Evolutionary conservation across 1,284 basidiomycete genomes (phyloP), one percentile per base, ranked within the genome.

Genomic region (Rugiboletus extremiorientalis): DNA sequence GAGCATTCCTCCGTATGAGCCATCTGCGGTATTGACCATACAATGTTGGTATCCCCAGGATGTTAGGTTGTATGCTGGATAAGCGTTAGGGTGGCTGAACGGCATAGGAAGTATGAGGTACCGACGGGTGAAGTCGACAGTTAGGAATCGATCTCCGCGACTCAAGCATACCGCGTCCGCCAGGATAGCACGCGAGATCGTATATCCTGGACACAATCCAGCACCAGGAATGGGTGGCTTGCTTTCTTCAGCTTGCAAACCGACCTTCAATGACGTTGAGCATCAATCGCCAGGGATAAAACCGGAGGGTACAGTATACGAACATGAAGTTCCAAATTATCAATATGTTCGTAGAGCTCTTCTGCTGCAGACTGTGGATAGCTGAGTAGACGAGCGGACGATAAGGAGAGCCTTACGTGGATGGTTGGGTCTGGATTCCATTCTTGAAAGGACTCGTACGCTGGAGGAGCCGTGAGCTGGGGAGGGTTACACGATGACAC

Each of bases 201-300:
- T 94, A 76, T 87, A 93, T 25, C 92, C 91, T n/a, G 91, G 90
- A 70, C 90, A 92, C 6, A 92, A 70, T 15, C 93, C 93, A 11
- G 89, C 88, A n/a, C 91, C 91, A 11, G 85, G 82, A 42, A 83
- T 81, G 22, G 85, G 82, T 16, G 73, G 68, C 67, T 94, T 94
- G 14, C 86, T 67, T 69, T 92, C 80, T 69, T 94, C 91, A 8
- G 89, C 88, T 75, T 89, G 87, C 54, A 90, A 70, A n/a, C 89
- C 88, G 28, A 86, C 82, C 81, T 84, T 62, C 2, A 18, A 51
- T 43, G 10, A 25, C 25, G n/a, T 18, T n/a, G n/a, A 41, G 30
- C 30, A n/a, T 56, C 5, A 52, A 25, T 31, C 7, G 34, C n/a
- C 18, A 27, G 23, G n/a, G n/a, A 49, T 16, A 20, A 28, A 27